Evolutionary conservation across 345 rosid species (phyloP).

Genomic region (Populus davidiana): DNA sequence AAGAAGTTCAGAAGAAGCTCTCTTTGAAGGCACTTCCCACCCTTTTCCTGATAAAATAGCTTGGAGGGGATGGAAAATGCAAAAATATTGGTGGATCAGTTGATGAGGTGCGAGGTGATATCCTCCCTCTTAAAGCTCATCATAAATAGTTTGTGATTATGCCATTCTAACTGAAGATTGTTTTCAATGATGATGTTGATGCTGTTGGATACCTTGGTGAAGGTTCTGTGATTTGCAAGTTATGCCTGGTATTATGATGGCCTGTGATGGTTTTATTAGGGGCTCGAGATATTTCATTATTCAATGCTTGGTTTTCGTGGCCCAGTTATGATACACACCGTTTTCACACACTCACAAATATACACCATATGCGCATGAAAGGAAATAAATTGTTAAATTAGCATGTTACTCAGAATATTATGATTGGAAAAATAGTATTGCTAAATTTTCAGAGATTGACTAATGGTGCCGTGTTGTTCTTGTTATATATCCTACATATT

Average conservation of each 20-base stretch:
- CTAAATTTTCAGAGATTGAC: neutral
- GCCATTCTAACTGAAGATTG: no score
- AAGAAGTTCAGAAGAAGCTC: neutral
- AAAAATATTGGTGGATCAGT: neutral
- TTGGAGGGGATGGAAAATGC: neutral
- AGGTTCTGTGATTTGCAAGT: no score
- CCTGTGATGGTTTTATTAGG: no score
- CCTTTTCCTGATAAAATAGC: neutral
- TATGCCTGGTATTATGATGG: no score
- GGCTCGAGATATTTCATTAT: no score
- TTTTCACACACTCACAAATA: no score
- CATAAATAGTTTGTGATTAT: no score
- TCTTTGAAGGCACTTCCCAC: neutral
- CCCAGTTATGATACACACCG: no score
- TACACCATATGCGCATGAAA: no score
- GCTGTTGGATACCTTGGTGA: no score
- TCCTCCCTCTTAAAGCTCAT: neutral
- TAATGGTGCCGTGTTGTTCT: neutral
- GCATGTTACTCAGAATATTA: neutral
- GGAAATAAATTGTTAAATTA: neutral
- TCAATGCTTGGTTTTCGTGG: no score
- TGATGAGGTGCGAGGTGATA: neutral
- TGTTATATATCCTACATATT: slow-evolving; percentile 2
- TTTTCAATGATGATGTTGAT: no score
- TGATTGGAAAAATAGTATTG: neutral